Base-by-base conservation (phyloP, 768 basidiomycete genomes). In the Arthromyces matolae region DNA sequence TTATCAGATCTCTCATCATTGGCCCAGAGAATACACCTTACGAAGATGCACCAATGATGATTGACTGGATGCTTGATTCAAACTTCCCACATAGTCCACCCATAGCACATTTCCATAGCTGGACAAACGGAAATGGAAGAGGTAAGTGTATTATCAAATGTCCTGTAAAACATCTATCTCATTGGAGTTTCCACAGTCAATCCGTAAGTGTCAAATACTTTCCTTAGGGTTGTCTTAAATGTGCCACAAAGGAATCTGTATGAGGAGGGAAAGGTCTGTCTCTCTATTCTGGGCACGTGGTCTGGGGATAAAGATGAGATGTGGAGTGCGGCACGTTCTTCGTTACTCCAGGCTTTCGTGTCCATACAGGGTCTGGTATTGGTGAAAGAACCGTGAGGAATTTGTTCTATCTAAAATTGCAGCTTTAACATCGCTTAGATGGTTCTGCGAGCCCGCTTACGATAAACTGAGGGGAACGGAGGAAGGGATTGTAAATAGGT, bases 1-100 rank as follows among this genome's bases (percentile, higher is more conserved):
- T 97, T 29, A 66, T 96, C 51, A 81, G 93, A 25, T 88, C 79
- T 60, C 74, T 97, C 40, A 97, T 97, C 50, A 83, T 97, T 53
- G 93, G 93, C 3, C 91, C 93, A 48, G 82, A 87, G 57, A 93
- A 93, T 54, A 96, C 94, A 8, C 93, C 93, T n/a, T 96, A 95
- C 56, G 81, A 90, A 64, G 87, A 94, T 64, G 90, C 91, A 16
- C 94, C 93, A 0, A 94, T 95, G 66, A 84, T 96, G 20, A 95
- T 96, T 47, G 93, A 97, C 66, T 92, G 89, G 89, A 81, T 84
- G 76, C 71, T 92, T 9, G 89, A 89, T 58, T 89, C 81, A 45
- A 84, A 86, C 63, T 96, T 86, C 62, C 92, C 84, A 36, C 81
- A 83, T 54, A 80, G 72, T 51, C 92, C 93, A 10, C 93, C 93